phyloP scores from a whole-genome alignment of 495 filamentous ascomycete species.

The Clohesyomyces aquaticus region DNA sequence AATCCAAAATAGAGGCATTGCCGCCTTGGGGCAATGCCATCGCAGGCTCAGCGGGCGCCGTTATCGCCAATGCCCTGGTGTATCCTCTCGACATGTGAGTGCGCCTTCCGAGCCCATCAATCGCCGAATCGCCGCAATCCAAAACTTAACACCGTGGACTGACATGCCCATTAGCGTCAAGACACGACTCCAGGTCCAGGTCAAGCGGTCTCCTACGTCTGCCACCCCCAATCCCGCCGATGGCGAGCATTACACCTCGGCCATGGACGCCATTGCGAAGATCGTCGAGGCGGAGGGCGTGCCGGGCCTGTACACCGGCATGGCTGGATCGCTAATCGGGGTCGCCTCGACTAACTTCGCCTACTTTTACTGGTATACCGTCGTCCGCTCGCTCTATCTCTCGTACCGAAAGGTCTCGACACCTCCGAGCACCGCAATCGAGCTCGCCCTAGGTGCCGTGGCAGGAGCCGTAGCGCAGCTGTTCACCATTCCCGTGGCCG shows the following conservation, averaged over 20 bases:
- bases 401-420: slow-evolving; percentile 63
- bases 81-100: slow-evolving; percentile 96
- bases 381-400: slow-evolving; percentile 82
- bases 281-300: slow-evolving; percentile 84
- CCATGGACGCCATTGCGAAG: slow-evolving; percentile 83
- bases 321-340: slow-evolving; percentile 81
- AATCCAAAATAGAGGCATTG: slow-evolving; percentile 76
- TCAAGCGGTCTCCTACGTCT: slow-evolving; percentile 64
- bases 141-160: not conserved
- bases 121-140: too few species aligned
- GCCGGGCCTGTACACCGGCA: slow-evolving; percentile 83
- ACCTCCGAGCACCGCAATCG: slow-evolving; percentile 78
- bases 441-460: slow-evolving; percentile 84
- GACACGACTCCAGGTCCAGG: slow-evolving; percentile 95
- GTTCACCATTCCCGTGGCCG: slow-evolving; percentile 94
- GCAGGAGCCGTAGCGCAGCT: slow-evolving; percentile 91
- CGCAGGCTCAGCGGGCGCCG: slow-evolving; percentile 89
- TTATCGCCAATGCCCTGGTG: slow-evolving; percentile 92
- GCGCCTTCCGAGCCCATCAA: slow-evolving; percentile 3
- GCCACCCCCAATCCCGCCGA: slow-evolving; percentile 45
- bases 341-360: slow-evolving; percentile 98
- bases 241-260: slow-evolving; percentile 75
- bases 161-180: slow-evolving; percentile 68
- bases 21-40: slow-evolving; percentile 94
- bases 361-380: slow-evolving; percentile 99